A percentile compares a stretch with the other conserved stretches of the same genome.
Conservation (phyloP, 768 basidiomycete genomes). For the Daedaleopsis nitida region DNA sequence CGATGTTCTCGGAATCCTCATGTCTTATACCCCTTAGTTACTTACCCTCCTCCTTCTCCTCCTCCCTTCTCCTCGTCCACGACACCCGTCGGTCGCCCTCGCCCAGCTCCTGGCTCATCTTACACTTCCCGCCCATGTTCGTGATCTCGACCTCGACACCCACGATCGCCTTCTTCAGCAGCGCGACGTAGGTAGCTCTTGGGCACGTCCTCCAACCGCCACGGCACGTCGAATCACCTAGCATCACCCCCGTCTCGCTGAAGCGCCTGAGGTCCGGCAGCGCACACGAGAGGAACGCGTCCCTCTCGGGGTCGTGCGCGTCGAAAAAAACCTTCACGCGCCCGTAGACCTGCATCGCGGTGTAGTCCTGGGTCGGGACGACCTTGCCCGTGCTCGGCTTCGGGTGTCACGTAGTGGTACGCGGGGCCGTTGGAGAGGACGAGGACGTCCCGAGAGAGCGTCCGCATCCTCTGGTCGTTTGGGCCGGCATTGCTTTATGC, state of each 20-base stretch:
- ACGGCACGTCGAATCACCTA: conserved; percentile 17
- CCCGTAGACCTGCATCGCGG: conserved; percentile 31
- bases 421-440: conserved; percentile 27
- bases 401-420: conserved; percentile 32
- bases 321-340: conserved; percentile 23
- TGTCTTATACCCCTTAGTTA: too few relatives aligned
- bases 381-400: conserved; percentile 31
- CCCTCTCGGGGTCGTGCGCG: conserved; percentile 6
- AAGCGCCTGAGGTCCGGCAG: conserved; percentile 18
- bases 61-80: too few relatives aligned
- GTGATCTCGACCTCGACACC: conserved; percentile 29
- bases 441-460: conserved; percentile 19
- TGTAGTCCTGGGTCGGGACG: conserved; percentile 32
- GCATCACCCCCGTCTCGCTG: conserved; percentile 18
- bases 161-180: conserved; percentile 32
- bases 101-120: conserved; percentile 30
- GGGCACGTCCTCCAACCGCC: conserved; percentile 29
- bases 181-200: conserved; percentile 22
- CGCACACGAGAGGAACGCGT: conserved; percentile 20
- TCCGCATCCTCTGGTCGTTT: too few relatives aligned
- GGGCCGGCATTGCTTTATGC: too few relatives aligned
- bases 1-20: too few relatives aligned
- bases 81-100: conserved; percentile 26
- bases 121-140: conserved; percentile 27
- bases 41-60: too few relatives aligned